These are phyloP conservation scores for Diaporthe caulivora DNA, from an alignment of 2,329 filamentous ascomycete genomes.

Conservation along the genomic window DNA sequence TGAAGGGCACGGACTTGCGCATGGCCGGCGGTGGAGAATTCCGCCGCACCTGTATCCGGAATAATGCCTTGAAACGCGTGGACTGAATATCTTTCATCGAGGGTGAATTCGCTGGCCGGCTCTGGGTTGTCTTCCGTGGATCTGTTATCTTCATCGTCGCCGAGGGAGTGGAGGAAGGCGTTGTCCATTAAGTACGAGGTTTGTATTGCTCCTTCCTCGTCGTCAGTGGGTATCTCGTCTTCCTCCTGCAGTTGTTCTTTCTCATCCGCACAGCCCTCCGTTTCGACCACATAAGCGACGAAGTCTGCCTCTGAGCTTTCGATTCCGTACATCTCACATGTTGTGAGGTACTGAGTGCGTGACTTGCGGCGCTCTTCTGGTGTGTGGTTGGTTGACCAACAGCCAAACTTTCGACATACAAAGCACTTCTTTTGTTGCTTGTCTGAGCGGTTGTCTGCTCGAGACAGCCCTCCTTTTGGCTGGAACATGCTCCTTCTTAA, in stretches of 20 bases:
- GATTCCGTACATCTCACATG: background rate
- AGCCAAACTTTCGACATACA: constrained; percentile 1
- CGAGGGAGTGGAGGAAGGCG: background rate
- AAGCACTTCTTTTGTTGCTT: background rate
- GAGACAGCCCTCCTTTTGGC: no score
- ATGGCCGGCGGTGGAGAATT: background rate
- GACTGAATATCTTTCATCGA: background rate
- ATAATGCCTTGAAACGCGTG: background rate
- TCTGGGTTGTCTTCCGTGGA: background rate
- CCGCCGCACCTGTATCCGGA: background rate
- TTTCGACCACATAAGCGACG: background rate
- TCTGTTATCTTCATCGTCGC: background rate
- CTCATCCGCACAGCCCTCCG: no score
- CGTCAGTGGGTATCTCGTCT: no score
- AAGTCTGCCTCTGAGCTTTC: background rate
- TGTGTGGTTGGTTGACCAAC: constrained; percentile 1
- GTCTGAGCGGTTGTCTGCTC: no score
- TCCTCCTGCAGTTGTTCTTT: no score
- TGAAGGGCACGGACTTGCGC: no score
- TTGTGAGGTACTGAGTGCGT: background rate
- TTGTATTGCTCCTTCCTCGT: no score
- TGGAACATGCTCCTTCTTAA: no score
- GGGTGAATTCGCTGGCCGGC: background rate
- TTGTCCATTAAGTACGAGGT: background rate
- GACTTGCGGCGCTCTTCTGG: background rate